A percentile compares a stretch with the other conserved stretches of the same genome.
Conservation (phyloP, 768 basidiomycete species). For the Rhizopogon salebrosus region DNA sequence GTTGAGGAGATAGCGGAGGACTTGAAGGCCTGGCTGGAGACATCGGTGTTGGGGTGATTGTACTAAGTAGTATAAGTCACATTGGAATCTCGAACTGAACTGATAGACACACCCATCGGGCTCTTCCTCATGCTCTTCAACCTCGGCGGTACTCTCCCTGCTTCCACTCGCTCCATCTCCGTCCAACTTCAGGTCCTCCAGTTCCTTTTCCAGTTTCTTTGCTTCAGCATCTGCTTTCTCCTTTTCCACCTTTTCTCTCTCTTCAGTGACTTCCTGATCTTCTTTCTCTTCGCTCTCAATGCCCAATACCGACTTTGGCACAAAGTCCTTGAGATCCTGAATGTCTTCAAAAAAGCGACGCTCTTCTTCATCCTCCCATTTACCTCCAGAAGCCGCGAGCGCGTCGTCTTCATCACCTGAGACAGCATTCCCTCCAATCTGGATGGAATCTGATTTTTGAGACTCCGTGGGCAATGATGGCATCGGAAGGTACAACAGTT, state of each 20-base stretch:
- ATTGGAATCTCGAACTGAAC: neutral
- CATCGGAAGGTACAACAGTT: conserved; percentile 78
- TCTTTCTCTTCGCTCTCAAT: conserved; percentile 37
- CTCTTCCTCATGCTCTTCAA: conserved; percentile 19
- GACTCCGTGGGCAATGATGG: conserved; percentile 81
- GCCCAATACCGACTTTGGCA: conserved; percentile 83
- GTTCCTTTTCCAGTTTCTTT: conserved; percentile 71
- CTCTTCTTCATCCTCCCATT: conserved; percentile 99
- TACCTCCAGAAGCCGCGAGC: conserved; percentile 53
- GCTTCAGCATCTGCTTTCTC: conserved; percentile 66
- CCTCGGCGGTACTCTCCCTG: conserved; percentile 6
- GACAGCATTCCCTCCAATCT: conserved; percentile 51
- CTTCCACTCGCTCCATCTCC: conserved; percentile 22
- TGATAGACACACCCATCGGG: conserved; percentile 22
- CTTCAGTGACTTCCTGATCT: conserved; percentile 40
- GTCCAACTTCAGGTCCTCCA: conserved; percentile 53
- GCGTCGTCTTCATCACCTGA: conserved; percentile 55
- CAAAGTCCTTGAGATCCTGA: conserved; percentile 86
- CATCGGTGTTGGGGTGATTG: conserved; percentile 60
- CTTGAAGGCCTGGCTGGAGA: conserved; percentile 54
- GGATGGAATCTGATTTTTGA: conserved; percentile 77
- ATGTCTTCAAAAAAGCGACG: conserved; percentile 90
- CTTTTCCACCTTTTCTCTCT: conserved; percentile 46
- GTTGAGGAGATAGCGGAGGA: conserved; percentile 60
- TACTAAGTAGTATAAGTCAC: conserved; percentile 25